A percentile compares a stretch with the other conserved stretches of the same genome.
Evolutionary conservation across 2,329 filamentous ascomycete species (phyloP).

Genomic region (Elsinoe batatas): DNA sequence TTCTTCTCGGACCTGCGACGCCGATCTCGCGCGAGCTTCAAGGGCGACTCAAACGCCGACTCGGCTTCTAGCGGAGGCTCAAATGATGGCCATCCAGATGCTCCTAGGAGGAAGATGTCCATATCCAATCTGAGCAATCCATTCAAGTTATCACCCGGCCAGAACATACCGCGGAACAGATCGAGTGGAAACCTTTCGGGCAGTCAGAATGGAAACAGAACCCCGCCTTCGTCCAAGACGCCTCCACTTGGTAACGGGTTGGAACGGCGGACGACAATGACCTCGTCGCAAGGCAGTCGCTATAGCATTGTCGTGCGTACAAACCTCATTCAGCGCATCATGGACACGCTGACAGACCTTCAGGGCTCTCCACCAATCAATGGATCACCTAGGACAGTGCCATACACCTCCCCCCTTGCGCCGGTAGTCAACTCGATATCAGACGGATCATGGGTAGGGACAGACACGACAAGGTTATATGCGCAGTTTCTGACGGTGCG

Average conservation of each 20-base stretch:
- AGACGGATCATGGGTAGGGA: conserved; percentile 72
- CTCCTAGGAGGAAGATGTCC: conserved; percentile 53
- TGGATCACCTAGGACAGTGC: conserved; percentile 26
- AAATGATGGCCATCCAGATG: conserved; percentile 27
- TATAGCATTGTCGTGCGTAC: conserved; percentile 43
- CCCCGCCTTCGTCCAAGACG: conserved; percentile 21
- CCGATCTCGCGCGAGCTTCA: conserved; percentile 65
- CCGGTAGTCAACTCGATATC: conserved; percentile 69
- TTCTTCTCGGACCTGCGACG: conserved; percentile 65
- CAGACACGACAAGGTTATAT: background rate
- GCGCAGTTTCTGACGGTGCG: background rate
- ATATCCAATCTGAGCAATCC: conserved; percentile 51
- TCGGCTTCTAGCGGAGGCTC: conserved; percentile 33
- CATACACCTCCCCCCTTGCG: conserved; percentile 63
- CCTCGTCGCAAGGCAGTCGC: conserved; percentile 38
- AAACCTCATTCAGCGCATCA: no score
- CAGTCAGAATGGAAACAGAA: conserved; percentile 36
- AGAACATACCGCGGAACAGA: conserved; percentile 48
- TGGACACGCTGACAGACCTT: conserved; percentile 11
- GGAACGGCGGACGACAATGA: conserved; percentile 20
- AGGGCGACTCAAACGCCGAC: conserved; percentile 39
- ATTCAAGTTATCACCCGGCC: conserved; percentile 20
- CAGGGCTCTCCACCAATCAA: conserved; percentile 38
- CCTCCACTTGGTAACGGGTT: conserved; percentile 27
- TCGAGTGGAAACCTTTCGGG: conserved; percentile 47